Conservation (phyloP, 2,329 filamentous ascomycete species). For the Cryphonectria japonica region DNA sequence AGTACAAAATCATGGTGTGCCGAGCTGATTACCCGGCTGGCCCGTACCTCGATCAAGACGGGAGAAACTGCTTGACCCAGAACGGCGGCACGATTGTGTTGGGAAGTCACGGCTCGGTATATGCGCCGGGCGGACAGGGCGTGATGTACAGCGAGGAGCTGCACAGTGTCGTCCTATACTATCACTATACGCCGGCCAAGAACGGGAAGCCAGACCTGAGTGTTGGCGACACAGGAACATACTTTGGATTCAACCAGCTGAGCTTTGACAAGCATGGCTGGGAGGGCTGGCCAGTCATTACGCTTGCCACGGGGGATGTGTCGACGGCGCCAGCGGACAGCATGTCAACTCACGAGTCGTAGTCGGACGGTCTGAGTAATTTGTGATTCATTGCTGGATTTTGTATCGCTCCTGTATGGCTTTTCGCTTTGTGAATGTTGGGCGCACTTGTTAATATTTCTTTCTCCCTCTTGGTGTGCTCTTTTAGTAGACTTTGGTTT, state of each 20-base stretch:
- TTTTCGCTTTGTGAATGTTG: background rate
- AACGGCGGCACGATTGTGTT: constrained; percentile 64
- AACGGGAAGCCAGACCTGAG: background rate
- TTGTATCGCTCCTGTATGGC: background rate
- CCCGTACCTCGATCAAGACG: constrained; percentile 57
- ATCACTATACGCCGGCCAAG: constrained; percentile 53
- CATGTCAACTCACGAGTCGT: background rate
- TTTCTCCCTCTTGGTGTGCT: background rate
- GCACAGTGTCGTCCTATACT: constrained; percentile 59
- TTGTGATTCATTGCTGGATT: background rate
- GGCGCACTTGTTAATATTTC: background rate
- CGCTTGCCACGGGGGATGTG: background rate
- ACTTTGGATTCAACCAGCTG: constrained; percentile 16
- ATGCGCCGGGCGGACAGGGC: constrained; percentile 66
- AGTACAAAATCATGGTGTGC: constrained; percentile 67
- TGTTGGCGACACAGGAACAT: background rate
- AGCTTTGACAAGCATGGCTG: constrained; percentile 3
- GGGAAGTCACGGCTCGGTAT: constrained; percentile 59
- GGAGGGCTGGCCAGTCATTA: constrained; percentile 8
- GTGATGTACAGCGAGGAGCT: constrained; percentile 52
- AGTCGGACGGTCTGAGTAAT: background rate
- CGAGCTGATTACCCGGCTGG: constrained; percentile 53
- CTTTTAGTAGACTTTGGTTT: constrained; percentile 3
- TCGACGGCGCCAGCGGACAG: background rate
- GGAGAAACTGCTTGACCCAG: constrained; percentile 50